These are phyloP conservation scores for Ustilago xerochloae DNA, from an alignment of 1,284 basidiomycete genomes.

Conservation along the genomic window DNA sequence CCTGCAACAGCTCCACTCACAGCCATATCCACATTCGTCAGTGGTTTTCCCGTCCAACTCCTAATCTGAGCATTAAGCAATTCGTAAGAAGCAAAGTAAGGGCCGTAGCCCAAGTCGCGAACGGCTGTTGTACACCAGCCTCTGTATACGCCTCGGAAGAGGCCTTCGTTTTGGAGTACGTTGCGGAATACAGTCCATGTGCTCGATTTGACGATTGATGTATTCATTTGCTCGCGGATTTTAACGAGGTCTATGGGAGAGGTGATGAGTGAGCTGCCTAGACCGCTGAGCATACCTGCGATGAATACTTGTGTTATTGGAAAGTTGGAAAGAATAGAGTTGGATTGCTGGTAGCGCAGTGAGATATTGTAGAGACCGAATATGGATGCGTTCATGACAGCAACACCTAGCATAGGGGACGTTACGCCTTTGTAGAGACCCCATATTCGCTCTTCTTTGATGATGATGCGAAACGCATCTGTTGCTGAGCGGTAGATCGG, in stretches of 20 bases:
- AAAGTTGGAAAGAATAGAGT: not conserved
- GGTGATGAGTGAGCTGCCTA: conserved; percentile 56
- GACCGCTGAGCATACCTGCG: conserved; percentile 54
- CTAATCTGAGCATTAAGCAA: conserved; percentile 43
- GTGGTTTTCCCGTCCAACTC: not conserved
- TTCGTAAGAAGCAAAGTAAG: conserved; percentile 62
- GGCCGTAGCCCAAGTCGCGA: conserved; percentile 56
- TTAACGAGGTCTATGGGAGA: conserved; percentile 63
- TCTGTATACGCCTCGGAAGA: conserved; percentile 45
- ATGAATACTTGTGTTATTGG: conserved; percentile 43
- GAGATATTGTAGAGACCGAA: conserved; percentile 59
- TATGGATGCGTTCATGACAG: conserved; percentile 65
- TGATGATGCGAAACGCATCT: conserved; percentile 58
- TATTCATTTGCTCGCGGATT: conserved; percentile 61
- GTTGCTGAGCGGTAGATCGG: conserved; percentile 50
- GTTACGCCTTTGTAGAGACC: conserved; percentile 65
- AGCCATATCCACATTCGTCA: conserved; percentile 51
- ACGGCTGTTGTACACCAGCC: conserved; percentile 57
- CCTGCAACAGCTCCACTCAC: conserved; percentile 58
- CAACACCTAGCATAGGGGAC: conserved; percentile 60
- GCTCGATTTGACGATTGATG: not conserved
- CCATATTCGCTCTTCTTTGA: conserved; percentile 50
- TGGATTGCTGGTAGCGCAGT: conserved; percentile 31
- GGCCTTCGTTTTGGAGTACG: conserved; percentile 32
- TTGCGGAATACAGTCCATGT: conserved; percentile 37